A percentile compares a stretch with the other conserved stretches of the same genome.
phyloP scores from a whole-genome alignment of 345 rosid genomes.

The Raphanus raphanistrum region DNA sequence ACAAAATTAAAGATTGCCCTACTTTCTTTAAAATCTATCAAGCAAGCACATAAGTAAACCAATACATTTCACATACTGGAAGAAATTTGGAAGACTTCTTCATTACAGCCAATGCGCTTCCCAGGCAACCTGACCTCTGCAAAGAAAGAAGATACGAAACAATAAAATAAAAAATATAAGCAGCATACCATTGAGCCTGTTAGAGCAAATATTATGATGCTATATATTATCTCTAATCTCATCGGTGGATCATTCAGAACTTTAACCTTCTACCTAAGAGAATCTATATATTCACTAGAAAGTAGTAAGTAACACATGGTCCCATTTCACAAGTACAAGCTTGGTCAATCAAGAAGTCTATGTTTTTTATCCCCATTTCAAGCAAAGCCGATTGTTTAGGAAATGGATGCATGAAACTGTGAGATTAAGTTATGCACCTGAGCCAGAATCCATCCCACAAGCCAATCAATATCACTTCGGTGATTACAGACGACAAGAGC shows the following conservation, averaged over 20 bases:
- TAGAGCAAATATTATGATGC: neutral
- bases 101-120: constrained; percentile 90
- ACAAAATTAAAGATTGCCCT: neutral
- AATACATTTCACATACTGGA: constrained; percentile 58
- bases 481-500: constrained; percentile 84
- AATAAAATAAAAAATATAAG: constrained; percentile 27
- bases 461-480: constrained; percentile 94
- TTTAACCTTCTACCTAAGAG: constrained; percentile 1
- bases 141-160: constrained; percentile 25
- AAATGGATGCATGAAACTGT: neutral
- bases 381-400: neutral
- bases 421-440: constrained; percentile 53
- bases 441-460: constrained; percentile 93
- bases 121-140: constrained; percentile 95
- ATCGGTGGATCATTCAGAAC: neutral
- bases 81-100: constrained; percentile 90
- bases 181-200: constrained; percentile 11
- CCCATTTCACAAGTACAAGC: neutral
- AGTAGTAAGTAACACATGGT: neutral
- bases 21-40: neutral
- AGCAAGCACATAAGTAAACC: constrained; percentile 13
- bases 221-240: constrained; percentile 14
- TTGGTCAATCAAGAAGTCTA: constrained; percentile 12
- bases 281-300: constrained; percentile 2
- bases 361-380: constrained; percentile 9